A percentile compares a stretch with the other conserved stretches of the same genome.
Conservation (phyloP, 2,329 filamentous ascomycete genomes). For the Tolypocladium album region DNA sequence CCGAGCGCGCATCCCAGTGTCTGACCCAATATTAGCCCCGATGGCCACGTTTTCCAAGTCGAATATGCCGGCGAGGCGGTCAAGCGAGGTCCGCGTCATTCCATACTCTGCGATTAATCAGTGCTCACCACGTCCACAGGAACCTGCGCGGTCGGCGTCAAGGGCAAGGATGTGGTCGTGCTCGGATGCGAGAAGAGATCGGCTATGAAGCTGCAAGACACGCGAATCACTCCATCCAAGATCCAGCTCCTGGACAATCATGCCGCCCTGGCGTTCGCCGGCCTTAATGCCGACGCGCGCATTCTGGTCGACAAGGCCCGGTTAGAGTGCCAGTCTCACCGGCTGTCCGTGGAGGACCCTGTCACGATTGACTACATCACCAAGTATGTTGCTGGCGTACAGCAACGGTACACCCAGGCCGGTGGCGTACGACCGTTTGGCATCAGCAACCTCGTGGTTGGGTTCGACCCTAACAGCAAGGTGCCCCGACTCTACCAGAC, state of each 20-base stretch:
- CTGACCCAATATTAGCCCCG: conserved; percentile 62
- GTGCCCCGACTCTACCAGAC: conserved; percentile 92
- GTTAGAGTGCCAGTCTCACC: conserved; percentile 93
- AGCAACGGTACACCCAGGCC: conserved; percentile 98
- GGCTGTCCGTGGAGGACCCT: conserved; percentile 92
- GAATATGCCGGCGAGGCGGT: conserved; percentile 99
- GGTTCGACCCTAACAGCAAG: conserved; percentile 91
- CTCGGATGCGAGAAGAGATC: conserved; percentile 98
- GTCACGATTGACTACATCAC: conserved; percentile 99
- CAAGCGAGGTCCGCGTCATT: conserved; percentile 65
- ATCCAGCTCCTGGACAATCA: conserved; percentile 94
- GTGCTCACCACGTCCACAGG: conserved; percentile 36
- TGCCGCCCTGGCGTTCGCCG: conserved; percentile 93
- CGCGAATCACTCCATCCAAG: conserved; percentile 96
- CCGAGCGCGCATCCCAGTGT: neutral
- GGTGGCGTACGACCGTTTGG: conserved; percentile 98
- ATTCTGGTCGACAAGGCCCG: conserved; percentile 98
- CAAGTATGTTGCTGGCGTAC: conserved; percentile 94
- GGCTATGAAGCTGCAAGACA: conserved; percentile 99
- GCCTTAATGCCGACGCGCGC: conserved; percentile 92
- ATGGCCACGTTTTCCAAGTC: conserved; percentile 99
- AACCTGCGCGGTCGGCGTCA: conserved; percentile 96
- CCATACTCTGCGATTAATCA: conserved; percentile 6
- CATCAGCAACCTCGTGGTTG: conserved; percentile 94
- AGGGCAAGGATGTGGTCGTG: conserved; percentile 88